Evolutionary conservation across 768 basidiomycete species (phyloP).

Genomic region (Leucocoprinus sp.): DNA sequence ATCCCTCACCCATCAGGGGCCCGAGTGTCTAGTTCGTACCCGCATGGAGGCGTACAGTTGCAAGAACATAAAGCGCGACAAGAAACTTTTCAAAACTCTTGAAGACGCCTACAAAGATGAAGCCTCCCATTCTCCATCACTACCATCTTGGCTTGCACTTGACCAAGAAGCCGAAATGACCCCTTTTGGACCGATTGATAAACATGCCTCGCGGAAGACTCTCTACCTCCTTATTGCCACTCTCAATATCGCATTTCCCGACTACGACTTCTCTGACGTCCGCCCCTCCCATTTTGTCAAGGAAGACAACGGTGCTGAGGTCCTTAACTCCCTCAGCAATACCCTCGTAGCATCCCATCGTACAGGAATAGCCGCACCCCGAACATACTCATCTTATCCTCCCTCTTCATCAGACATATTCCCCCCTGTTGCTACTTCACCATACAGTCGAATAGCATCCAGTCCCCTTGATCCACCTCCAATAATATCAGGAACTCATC

Average conservation of each 20-base stretch:
- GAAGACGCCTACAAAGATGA: conserved; percentile 82
- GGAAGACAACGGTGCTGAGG: conserved; percentile 70
- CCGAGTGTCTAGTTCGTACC: conserved; percentile 83
- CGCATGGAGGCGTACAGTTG: conserved; percentile 96
- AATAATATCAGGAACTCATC: conserved; percentile 79
- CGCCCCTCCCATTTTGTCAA: conserved; percentile 84
- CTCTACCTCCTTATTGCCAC: conserved; percentile 94
- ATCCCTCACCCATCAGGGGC: conserved; percentile 76
- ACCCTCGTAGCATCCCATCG: conserved; percentile 71
- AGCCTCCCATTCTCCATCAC: conserved; percentile 74
- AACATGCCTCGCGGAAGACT: conserved; percentile 79
- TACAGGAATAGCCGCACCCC: conserved; percentile 57
- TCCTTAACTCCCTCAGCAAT: conserved; percentile 79
- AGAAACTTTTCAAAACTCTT: conserved; percentile 89
- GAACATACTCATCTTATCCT: conserved; percentile 84
- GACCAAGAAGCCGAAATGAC: conserved; percentile 69
- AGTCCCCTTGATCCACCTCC: conserved; percentile 67
- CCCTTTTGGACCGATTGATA: conserved; percentile 87
- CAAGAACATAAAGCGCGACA: conserved; percentile 96
- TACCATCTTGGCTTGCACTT: conserved; percentile 70
- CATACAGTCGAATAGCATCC: conserved; percentile 44
- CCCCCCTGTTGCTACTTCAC: conserved; percentile 69
- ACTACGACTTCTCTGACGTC: conserved; percentile 94
- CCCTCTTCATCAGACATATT: conserved; percentile 65
- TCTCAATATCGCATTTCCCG: conserved; percentile 95